Base-by-base conservation (phyloP, 2,329 filamentous ascomycete species). In the Endothia cerciana region DNA sequence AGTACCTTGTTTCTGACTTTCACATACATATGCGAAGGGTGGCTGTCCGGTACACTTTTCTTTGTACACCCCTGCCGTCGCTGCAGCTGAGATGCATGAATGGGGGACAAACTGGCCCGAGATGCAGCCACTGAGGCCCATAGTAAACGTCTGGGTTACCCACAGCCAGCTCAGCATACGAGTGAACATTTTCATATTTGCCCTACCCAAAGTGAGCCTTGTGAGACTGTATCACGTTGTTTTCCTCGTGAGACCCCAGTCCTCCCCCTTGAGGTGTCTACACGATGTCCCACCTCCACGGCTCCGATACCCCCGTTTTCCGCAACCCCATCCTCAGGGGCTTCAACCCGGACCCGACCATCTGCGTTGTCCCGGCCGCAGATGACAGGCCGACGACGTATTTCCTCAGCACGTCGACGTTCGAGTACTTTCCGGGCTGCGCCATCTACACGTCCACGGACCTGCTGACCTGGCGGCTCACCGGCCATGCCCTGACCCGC, bases 261-360 rank as follows among this genome's bases (percentile, higher is more conserved):
- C 10, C 13, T 38, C 13, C n/a, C 13, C 33, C 22, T 33, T 33
- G 4, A 8, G 13, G 11, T 28, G n/a, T 36, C 28, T 38, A 11
- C 41, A 30, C 10, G 13, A 64, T 68, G 64, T 45, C 51, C 13
- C 38, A 22, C 60, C 53, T 33, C 43, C 41, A 60, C 19, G 3
- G 4, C 60, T 53, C 47, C 22, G 60, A 65, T 28, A 58, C 62
- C 11, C 36, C 45, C 22, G 30, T 57, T n/a, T 79, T 79, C 64
- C 68, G 68, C n/a, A 81, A 88, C 70, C 87, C 86, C 1, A 81
- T 88, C 25, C 77, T 89, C 47, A 78, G 80, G 2, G 86, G 87
- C 30, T 89, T 87, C 76, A 88, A 89, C 64, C 85, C 87, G 6
- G 87, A 89, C 69, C 87, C 87, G 0, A 87, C 85, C 0, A 69